Percentiles rank a stretch among this genome's conserved stretches.
These are phyloP conservation scores for Cyclaneusma minus DNA, from an alignment of 2,329 filamentous ascomycete species.

Conservation along the genomic window DNA sequence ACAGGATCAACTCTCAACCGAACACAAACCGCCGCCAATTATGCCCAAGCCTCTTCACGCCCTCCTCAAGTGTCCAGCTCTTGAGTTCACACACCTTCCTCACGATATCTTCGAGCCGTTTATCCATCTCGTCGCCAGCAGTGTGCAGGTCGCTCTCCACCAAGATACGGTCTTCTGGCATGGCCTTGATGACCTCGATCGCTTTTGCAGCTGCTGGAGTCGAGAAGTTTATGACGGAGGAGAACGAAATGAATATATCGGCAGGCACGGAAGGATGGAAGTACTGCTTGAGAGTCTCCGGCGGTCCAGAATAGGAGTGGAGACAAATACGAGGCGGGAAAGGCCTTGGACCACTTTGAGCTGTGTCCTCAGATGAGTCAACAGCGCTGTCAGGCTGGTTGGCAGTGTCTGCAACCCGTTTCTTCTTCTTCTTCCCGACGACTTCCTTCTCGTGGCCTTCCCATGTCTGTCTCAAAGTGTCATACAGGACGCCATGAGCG, in stretches of 20 bases:
- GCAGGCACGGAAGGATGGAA: conserved; percentile 56
- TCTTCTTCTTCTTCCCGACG: conserved; percentile 41
- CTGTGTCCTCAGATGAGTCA: conserved; percentile 18
- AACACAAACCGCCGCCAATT: conserved; percentile 63
- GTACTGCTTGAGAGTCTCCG: conserved; percentile 65
- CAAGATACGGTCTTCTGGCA: conserved; percentile 67
- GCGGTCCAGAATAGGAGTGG: conserved; percentile 77
- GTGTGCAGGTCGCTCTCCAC: conserved; percentile 82
- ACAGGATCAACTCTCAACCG: no score
- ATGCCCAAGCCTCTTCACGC: conserved; percentile 45
- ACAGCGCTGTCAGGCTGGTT: conserved; percentile 11
- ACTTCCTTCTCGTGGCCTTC: conserved; percentile 51
- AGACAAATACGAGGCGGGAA: conserved; percentile 84
- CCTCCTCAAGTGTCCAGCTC: conserved; percentile 60
- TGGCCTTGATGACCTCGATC: conserved; percentile 48
- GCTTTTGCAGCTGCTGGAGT: conserved; percentile 27
- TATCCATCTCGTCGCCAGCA: conserved; percentile 72
- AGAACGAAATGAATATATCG: conserved; percentile 79
- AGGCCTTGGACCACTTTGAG: conserved; percentile 30
- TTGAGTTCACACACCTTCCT: conserved; percentile 64
- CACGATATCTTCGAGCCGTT: conserved; percentile 56
- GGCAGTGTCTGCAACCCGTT: conserved; percentile 29
- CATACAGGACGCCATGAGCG: conserved; percentile 44
- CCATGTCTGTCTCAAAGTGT: conserved; percentile 50
- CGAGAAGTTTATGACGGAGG: conserved; percentile 63